These are phyloP conservation scores for Pulicaria dysenterica DNA, from an alignment of 129 eudicot genomes.

Conservation along the genomic window DNA sequence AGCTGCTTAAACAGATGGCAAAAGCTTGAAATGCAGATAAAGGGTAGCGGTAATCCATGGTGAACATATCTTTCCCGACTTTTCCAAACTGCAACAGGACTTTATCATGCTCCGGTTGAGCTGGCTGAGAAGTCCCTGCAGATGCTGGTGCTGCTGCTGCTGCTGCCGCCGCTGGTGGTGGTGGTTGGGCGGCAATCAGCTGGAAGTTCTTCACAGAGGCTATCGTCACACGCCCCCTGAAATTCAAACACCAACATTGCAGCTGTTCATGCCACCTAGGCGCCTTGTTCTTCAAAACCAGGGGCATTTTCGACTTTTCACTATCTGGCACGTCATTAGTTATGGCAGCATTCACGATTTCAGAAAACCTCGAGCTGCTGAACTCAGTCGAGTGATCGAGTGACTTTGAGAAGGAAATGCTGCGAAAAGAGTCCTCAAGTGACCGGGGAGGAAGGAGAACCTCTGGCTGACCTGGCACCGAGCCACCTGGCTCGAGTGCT, in stretches of 20 bases:
- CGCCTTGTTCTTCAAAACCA: slow-evolving; percentile 77
- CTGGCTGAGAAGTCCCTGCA: slow-evolving; percentile 45
- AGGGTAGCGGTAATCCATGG: slow-evolving; percentile 91
- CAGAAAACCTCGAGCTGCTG: slow-evolving; percentile 72
- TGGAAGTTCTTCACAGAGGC: slow-evolving; percentile 84
- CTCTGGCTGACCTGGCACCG: slow-evolving; percentile 78
- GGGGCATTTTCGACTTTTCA: slow-evolving; percentile 49
- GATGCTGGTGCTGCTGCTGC: slow-evolving; percentile 18
- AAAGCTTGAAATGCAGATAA: slow-evolving; percentile 95
- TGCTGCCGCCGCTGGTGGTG: slow-evolving; percentile 20
- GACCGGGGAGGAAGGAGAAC: slow-evolving; percentile 66
- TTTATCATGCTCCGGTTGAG: slow-evolving; percentile 69
- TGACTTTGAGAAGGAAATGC: slow-evolving; percentile 79
- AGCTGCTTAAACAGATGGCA: slow-evolving; percentile 90
- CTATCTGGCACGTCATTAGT: slow-evolving; percentile 46
- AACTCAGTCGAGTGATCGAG: slow-evolving; percentile 71
- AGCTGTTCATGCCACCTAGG: slow-evolving; percentile 85
- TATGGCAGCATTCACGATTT: slow-evolving; percentile 42
- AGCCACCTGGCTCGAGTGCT: slow-evolving; percentile 69
- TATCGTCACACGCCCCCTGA: slow-evolving; percentile 74
- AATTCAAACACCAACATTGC: slow-evolving; percentile 84
- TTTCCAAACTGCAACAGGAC: slow-evolving; percentile 78
- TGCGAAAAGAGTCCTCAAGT: slow-evolving; percentile 74
- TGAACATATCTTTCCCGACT: slow-evolving; percentile 83
- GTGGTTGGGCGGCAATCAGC: slow-evolving; percentile 63